Conservation (phyloP, 2,329 filamentous ascomycete genomes). For the Neofusicoccum ribis region DNA sequence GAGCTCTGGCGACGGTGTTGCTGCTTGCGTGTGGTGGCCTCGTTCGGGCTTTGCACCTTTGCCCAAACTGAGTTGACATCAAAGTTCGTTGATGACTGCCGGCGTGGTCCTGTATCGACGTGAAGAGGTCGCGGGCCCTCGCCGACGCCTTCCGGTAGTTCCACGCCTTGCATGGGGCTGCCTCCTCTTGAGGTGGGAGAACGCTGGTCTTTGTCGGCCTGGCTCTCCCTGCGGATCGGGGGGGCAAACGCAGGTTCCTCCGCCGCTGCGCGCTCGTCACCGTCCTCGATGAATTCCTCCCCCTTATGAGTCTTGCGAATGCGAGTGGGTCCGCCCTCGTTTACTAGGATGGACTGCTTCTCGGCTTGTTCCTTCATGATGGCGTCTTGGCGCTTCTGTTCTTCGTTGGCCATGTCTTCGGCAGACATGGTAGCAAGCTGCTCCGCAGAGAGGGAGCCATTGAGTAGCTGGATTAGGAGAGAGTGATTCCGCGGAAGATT, state of each 20-base stretch:
- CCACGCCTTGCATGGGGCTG: constrained; percentile 27
- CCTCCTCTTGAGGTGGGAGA: constrained; percentile 24
- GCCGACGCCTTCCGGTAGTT: constrained; percentile 36
- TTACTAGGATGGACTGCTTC: constrained; percentile 80
- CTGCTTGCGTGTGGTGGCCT: constrained; percentile 41
- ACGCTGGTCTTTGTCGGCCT: constrained; percentile 27
- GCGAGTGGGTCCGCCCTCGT: constrained; percentile 66
- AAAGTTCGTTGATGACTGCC: constrained; percentile 65
- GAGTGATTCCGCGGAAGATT: constrained; percentile 89
- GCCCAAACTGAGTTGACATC: constrained; percentile 86
- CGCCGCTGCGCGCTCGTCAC: constrained; percentile 41
- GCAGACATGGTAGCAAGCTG: constrained; percentile 83
- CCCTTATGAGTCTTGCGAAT: constrained; percentile 45
- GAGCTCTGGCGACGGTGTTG: constrained; percentile 50
- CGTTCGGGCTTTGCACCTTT: constrained; percentile 73
- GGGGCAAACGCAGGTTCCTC: constrained; percentile 50
- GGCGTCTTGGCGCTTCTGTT: constrained; percentile 75
- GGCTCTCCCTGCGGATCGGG: constrained; percentile 35
- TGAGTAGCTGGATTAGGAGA: constrained; percentile 74
- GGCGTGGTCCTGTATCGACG: constrained; percentile 41
- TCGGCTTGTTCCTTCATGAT: constrained; percentile 76
- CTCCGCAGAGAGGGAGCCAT: constrained; percentile 68
- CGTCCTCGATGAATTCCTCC: constrained; percentile 23
- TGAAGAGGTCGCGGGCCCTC: constrained; percentile 29
- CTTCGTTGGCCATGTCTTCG: constrained; percentile 88